phyloP scores from a whole-genome alignment of 257 asterid genomes.

The Jaltomata sinuosa region DNA sequence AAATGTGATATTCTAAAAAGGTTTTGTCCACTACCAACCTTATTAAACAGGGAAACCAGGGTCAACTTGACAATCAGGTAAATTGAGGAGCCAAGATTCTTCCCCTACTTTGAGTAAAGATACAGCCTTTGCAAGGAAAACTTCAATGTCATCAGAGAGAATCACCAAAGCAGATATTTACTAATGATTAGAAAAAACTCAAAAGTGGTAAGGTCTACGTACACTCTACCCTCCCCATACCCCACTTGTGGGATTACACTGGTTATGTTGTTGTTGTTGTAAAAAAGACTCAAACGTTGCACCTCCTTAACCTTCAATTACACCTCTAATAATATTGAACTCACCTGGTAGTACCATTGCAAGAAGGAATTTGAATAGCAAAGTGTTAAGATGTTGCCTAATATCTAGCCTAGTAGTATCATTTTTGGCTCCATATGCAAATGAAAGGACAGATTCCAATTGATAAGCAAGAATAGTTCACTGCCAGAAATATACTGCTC shows the following conservation, averaged over 20 bases:
- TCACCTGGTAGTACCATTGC: not conserved
- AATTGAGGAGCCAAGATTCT: not conserved
- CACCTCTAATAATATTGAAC: not conserved
- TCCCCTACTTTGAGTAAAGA: not conserved
- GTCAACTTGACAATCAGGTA: not conserved
- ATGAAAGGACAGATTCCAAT: not conserved
- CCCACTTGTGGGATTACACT: too few species aligned
- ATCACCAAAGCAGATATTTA: not conserved
- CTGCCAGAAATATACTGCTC: not conserved
- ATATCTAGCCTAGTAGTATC: not conserved
- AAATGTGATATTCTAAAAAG: not conserved
- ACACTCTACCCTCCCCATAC: too few species aligned
- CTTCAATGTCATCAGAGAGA: not conserved
- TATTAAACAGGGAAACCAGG: not conserved
- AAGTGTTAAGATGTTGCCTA: not conserved
- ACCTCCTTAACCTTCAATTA: not conserved
- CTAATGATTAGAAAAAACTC: not conserved
- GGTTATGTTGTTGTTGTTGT: too few species aligned
- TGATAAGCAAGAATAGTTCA: not conserved
- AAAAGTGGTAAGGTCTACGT: too few species aligned
- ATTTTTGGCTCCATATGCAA: not conserved
- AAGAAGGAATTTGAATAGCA: not conserved
- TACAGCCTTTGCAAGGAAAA: not conserved
- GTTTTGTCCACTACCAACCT: not conserved
- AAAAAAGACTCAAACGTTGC: not conserved